Evolutionary conservation across 2,329 filamentous ascomycete species (phyloP), one percentile per base, ranked within the genome.

Genomic region (Emergomyces orientalis): DNA sequence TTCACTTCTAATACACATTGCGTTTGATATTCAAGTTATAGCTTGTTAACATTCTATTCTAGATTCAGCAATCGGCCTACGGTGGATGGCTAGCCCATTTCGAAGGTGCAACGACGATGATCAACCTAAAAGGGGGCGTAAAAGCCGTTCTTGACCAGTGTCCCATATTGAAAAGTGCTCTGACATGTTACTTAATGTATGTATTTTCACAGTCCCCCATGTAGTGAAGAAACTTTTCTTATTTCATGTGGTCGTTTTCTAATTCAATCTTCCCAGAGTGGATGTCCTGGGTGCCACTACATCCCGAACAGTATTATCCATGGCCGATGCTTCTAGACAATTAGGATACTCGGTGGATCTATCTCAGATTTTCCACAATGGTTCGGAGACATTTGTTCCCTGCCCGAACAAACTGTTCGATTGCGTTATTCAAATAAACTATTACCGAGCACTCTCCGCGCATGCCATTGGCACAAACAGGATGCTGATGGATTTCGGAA

Each of bases 61-160:
- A 66, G 66, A 58, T 60, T 22, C 66, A 67, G 32, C 62, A 49
- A 32, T 64, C 64, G 2, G 66, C 65, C 30, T 60, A 57, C 25
- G 65, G 64, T 19, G 56, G 59, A 43, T 67, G 66, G 66, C 56
- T 47, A 51, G 60, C 68, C n/a, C 68, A 69, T 63, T 64, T 67
- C 52, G 61, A 68, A 60, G 68, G 66, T 3, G 62, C 67, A 32
- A 62, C 56, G 32, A 66, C 63, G 54, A 69, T 69, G 47, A 65
- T 69, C 30, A 32, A 63, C 34, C 58, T 69, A 27, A 63, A 64
- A 56, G 68, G 67, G 19, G 68, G 68, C 1, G 45, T 69, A 37
- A 52, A 45, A 30, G 43, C 62, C 9, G 52, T 69, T 13, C 62
- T 45, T 22, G n/a, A 55, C 1, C 62, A 62, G 34, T 61, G 27